phyloP scores from a whole-genome alignment of 2,329 filamentous ascomycete species.

The Sarocladiaceae sp. region DNA sequence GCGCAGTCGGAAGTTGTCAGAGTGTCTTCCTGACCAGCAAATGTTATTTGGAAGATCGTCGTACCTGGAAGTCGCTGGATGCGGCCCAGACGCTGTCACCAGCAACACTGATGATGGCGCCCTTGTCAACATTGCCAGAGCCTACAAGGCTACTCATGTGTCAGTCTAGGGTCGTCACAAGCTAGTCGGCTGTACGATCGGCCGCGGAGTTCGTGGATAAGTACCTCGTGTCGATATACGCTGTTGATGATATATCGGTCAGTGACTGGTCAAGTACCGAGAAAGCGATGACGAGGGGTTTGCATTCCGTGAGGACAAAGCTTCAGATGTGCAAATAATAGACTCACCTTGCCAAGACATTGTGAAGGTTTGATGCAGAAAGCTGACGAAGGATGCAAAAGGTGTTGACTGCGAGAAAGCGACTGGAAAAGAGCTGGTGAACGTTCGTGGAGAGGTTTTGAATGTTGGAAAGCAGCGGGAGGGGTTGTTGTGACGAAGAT shows the following conservation, averaged over 20 bases:
- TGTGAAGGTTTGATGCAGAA: slow-evolving; percentile 4
- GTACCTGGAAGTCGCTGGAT: slow-evolving; percentile 69
- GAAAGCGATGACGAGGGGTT: slow-evolving; percentile 2
- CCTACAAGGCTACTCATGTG: slow-evolving; percentile 63
- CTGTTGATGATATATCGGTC: slow-evolving; percentile 23
- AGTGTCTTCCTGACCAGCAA: no score
- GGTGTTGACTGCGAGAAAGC: background rate
- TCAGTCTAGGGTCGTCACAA: background rate
- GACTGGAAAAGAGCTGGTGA: background rate
- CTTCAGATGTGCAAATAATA: background rate
- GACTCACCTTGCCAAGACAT: slow-evolving; percentile 16
- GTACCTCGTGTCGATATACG: slow-evolving; percentile 50
- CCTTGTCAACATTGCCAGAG: slow-evolving; percentile 76
- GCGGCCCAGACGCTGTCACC: slow-evolving; percentile 79
- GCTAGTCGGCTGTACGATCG: slow-evolving; percentile 3
- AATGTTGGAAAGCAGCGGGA: slow-evolving; percentile 3
- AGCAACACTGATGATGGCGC: slow-evolving; percentile 75
- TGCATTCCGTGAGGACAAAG: background rate
- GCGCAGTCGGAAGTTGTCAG: background rate
- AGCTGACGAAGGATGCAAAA: background rate
- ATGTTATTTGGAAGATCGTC: slow-evolving; percentile 22
- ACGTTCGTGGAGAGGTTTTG: slow-evolving; percentile 5
- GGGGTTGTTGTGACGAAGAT: slow-evolving; percentile 15
- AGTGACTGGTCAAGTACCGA: background rate
- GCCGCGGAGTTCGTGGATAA: slow-evolving; percentile 6